phyloP scores from a whole-genome alignment of 148 eudicot genomes.

The Nepenthes mirabilis region DNA sequence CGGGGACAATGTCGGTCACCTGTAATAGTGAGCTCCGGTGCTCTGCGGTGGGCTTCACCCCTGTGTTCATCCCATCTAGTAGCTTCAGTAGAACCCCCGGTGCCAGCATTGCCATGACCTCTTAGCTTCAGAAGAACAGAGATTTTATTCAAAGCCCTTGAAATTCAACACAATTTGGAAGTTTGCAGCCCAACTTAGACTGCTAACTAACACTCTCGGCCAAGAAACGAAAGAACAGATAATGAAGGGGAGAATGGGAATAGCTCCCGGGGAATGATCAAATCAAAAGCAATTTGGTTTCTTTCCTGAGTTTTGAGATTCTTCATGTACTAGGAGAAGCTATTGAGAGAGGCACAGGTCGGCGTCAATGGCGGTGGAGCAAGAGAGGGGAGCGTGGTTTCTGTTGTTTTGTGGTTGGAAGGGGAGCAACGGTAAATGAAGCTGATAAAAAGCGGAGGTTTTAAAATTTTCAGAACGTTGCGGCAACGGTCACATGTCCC shows the following conservation, averaged over 20 bases:
- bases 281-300: too few relatives aligned
- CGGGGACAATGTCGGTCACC: conserved; percentile 84
- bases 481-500: conserved; percentile 47
- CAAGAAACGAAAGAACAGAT: too few relatives aligned
- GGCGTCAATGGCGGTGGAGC: conserved; percentile 9
- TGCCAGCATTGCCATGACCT: conserved; percentile 53
- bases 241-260: too few relatives aligned
- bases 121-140: not conserved
- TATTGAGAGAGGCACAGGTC: not conserved
- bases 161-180: not conserved
- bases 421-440: conserved; percentile 19
- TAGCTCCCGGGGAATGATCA: too few relatives aligned
- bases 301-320: too few relatives aligned
- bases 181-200: too few relatives aligned
- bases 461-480: conserved; percentile 41
- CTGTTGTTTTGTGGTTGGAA: conserved; percentile 5
- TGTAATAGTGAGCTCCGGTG: conserved; percentile 70
- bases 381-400: conserved; percentile 3
- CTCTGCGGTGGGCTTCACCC: conserved; percentile 59
- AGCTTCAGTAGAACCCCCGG: conserved; percentile 76
- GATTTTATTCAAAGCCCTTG: not conserved
- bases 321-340: too few relatives aligned
- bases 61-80: conserved; percentile 53
- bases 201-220: too few relatives aligned
- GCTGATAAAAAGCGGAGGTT: conserved; percentile 6